phyloP scores from a whole-genome alignment of 192 early-diverging fungal genomes.

The Mortierella hygrophila region DNA sequence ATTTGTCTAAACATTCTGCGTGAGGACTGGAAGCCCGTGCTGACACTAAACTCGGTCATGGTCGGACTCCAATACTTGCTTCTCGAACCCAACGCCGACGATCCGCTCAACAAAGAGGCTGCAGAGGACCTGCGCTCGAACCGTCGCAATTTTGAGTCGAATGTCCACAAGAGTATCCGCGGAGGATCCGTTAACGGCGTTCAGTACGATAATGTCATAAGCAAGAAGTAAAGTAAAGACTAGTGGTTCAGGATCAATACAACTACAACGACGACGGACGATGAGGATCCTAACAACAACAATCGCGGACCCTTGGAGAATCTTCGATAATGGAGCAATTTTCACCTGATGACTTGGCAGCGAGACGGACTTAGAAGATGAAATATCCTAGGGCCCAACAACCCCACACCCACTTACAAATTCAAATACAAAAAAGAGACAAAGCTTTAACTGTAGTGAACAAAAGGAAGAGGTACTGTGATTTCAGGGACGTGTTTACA shows the following conservation, averaged over 20 bases:
- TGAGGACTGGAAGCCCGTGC: constrained; percentile 99
- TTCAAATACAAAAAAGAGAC: background rate
- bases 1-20: constrained; percentile 97
- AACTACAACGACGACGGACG: background rate
- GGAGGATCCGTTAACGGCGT: constrained; percentile 80
- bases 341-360: background rate
- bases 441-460: background rate
- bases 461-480: background rate
- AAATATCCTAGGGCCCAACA: background rate
- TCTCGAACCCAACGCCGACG: constrained; percentile 94
- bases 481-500: background rate
- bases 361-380: background rate
- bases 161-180: constrained; percentile 81
- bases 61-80: constrained; percentile 95
- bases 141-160: constrained; percentile 76
- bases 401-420: background rate
- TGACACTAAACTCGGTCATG: constrained; percentile 90
- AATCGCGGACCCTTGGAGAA: background rate
- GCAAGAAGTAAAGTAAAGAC: constrained; percentile 25
- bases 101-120: constrained; percentile 98
- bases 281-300: background rate
- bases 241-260: background rate
- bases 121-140: constrained; percentile 84
- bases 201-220: constrained; percentile 78
- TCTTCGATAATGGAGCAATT: constrained; percentile 1